Conservation (phyloP, 1,139 yeast species). For the Scheffersomyces insectosa region DNA sequence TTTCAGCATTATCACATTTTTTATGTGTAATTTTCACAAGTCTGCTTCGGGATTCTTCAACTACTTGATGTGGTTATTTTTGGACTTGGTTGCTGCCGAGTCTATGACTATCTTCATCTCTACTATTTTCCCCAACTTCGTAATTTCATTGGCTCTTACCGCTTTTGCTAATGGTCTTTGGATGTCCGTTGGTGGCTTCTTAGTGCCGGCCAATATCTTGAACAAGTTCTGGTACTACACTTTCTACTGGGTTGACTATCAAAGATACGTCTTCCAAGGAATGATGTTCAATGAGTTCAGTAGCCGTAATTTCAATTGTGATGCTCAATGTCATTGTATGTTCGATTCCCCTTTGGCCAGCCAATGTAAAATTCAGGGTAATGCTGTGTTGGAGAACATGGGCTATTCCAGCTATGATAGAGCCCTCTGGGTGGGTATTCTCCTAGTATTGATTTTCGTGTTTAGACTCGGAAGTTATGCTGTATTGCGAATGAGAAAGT, state of each 20-base stretch:
- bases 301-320: conserved; percentile 30
- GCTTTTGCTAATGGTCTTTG: conserved; percentile 45
- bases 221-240: conserved; percentile 41
- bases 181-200: conserved; percentile 46
- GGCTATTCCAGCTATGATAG: conserved; percentile 27
- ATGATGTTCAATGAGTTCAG: conserved; percentile 44
- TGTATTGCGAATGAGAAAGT: neutral
- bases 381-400: conserved; percentile 27
- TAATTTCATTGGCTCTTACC: conserved; percentile 37
- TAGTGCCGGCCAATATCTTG: conserved; percentile 32
- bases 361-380: conserved; percentile 32
- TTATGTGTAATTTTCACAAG: conserved; percentile 30
- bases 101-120: conserved; percentile 38
- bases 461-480: conserved; percentile 19
- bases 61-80: conserved; percentile 37
- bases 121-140: conserved; percentile 35
- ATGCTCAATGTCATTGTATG: conserved; percentile 33
- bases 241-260: conserved; percentile 42
- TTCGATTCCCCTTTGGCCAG: conserved; percentile 25
- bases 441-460: conserved; percentile 27
- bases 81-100: conserved; percentile 42
- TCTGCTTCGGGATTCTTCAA: conserved; percentile 30
- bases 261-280: conserved; percentile 42
- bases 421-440: conserved; percentile 36
- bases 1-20: conserved; percentile 35